Evolutionary conservation across 495 filamentous ascomycete species (phyloP), one percentile per base, ranked within the genome.

Genomic region (Penicillium argentinense): DNA sequence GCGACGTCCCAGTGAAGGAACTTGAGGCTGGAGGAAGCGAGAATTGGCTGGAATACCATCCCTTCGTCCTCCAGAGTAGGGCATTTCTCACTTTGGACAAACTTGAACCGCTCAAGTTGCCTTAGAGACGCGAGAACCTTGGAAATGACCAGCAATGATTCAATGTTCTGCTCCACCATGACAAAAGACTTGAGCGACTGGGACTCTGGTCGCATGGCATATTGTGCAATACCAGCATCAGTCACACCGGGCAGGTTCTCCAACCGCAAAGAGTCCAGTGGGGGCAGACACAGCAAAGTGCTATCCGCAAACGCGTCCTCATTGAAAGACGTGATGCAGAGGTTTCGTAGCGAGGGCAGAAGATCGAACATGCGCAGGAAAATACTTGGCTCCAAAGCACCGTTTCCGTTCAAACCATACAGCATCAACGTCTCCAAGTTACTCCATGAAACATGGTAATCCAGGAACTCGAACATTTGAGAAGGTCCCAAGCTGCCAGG

Each of bases 1-100:
- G 85, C 79, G 19, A 91, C 79, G 56, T 95, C 88, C 91, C 91
- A 93, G 66, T 93, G 88, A 11, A 93, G 68, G 41, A 79, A 81
- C 45, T 80, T 69, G 0, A 95, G 75, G 14, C 75, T 80, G 1
- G 67, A 61, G 0, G 84, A 91, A 2, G 84, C 84, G 5, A 96
- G 71, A 45, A 89, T 81, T 0, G 85, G 86, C 29, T 78, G 74
- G 66, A 83, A 83, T 27, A 87, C 74, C 39, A 85, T 79, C 18
- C 68, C 59, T 37, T 82, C 83, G 3, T 65, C 56, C 0, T 83
- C 75, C 46, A 89, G 70, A 3, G 72, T 71, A 1, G 85, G 86
- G 2, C 78, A 77, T 49, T 62, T 66, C 32, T 68, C 73, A 4
- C 78, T 70, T 61, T 95, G 89, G 1, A 87, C 80, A 14, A 96